phyloP scores from a whole-genome alignment of 2,329 filamentous ascomycete species.

The Emmonsiellopsis sp. region DNA sequence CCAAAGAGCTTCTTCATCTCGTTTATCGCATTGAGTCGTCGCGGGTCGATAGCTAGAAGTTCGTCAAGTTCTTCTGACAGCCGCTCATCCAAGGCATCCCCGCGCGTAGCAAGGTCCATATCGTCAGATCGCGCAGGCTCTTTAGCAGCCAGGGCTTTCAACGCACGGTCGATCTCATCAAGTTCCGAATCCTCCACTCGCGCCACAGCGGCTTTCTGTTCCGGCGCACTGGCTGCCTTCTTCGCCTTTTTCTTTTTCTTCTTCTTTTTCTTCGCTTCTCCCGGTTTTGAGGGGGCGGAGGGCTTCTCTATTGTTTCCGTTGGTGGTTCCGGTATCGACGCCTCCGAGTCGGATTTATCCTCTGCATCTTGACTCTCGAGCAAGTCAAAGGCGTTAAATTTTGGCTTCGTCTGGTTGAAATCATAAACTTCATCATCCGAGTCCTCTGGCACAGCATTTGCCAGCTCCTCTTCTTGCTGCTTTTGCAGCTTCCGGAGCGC shows the following conservation, averaged over 20 bases:
- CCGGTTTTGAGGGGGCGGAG: constrained; percentile 33
- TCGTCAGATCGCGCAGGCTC: constrained; percentile 11
- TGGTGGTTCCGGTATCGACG: constrained; percentile 12
- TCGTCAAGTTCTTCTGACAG: constrained; percentile 36
- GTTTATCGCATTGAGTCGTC: constrained; percentile 74
- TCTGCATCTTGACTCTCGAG: constrained; percentile 30
- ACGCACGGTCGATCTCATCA: constrained; percentile 58
- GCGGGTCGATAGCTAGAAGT: constrained; percentile 54
- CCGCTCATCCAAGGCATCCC: not conserved
- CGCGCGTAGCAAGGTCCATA: not conserved
- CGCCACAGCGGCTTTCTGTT: constrained; percentile 9
- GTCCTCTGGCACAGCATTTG: constrained; percentile 26
- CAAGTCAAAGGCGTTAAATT: constrained; percentile 46
- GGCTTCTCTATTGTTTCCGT: constrained; percentile 10
- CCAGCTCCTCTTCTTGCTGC: constrained; percentile 41
- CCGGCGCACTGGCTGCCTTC: constrained; percentile 17
- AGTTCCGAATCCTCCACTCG: constrained; percentile 25
- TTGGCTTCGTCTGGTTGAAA: constrained; percentile 27
- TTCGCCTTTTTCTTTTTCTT: constrained; percentile 47
- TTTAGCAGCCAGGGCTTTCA: constrained; percentile 49
- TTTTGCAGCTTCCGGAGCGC: constrained; percentile 56
- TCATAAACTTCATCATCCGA: constrained; percentile 31
- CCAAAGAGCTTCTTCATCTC: constrained; percentile 79
- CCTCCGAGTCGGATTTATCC: constrained; percentile 24
- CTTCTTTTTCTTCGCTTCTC: constrained; percentile 56